phyloP scores from a whole-genome alignment of 1,139 yeast species.

The Nakaseomyces glabratus region DNA sequence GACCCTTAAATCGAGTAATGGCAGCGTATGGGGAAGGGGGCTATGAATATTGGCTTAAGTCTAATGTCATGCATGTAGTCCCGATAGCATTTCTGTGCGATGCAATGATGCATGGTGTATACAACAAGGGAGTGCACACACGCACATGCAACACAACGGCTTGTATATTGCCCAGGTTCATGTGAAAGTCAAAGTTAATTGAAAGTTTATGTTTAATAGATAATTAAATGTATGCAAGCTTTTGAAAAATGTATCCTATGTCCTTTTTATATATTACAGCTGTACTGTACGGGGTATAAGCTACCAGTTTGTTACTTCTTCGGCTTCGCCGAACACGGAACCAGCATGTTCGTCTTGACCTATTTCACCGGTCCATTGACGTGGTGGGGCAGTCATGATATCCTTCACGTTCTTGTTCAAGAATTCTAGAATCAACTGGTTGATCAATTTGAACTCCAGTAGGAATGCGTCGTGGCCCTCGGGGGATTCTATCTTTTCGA shows the following conservation, averaged over 20 bases:
- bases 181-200: too few relatives aligned
- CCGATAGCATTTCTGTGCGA: too few relatives aligned
- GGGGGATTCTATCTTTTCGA: conserved; percentile 76
- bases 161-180: too few relatives aligned
- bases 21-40: too few relatives aligned
- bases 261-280: background rate
- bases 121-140: too few relatives aligned
- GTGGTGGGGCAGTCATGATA: conserved; percentile 32
- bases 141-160: too few relatives aligned
- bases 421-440: conserved; percentile 59
- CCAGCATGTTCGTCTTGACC: conserved; percentile 52
- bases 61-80: too few relatives aligned
- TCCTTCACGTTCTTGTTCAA: conserved; percentile 41
- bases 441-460: conserved; percentile 77
- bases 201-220: too few relatives aligned
- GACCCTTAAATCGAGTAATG: too few relatives aligned
- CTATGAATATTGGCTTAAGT: too few relatives aligned
- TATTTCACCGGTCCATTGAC: conserved; percentile 36
- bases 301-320: conserved; percentile 85
- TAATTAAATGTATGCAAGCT: conserved; percentile 1
- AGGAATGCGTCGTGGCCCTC: conserved; percentile 98
- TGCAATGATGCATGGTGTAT: too few relatives aligned
- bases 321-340: conserved; percentile 92
- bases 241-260: background rate
- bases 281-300: background rate